Evolutionary conservation across 148 eudicot genomes (phyloP).

Genomic region (Rheum nobile): DNA sequence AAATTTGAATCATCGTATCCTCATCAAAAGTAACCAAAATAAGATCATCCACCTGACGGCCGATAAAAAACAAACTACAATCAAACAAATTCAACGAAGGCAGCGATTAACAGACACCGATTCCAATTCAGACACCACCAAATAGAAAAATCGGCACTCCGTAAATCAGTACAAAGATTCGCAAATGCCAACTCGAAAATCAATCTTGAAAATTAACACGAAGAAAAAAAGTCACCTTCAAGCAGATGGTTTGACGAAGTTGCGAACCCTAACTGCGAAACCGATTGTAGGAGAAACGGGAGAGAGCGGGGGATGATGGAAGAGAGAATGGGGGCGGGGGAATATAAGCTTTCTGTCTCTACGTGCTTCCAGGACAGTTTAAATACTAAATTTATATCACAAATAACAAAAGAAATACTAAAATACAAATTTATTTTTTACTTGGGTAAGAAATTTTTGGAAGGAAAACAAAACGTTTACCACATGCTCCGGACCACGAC

Average conservation of each 20-base stretch:
- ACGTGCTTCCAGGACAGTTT: neutral
- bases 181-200: neutral
- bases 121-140: neutral
- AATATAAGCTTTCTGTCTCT: neutral
- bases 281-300: neutral
- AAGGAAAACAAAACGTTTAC: neutral
- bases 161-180: neutral
- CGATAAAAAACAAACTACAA: neutral
- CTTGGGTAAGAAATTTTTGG: neutral
- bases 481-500: neutral
- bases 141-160: neutral
- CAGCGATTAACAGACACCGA: neutral
- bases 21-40: neutral
- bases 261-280: neutral
- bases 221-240: neutral
- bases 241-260: neutral
- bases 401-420: neutral
- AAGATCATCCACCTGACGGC: neutral
- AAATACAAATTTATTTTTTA: neutral
- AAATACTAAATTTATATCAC: neutral
- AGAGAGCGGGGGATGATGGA: neutral
- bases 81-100: neutral
- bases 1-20: neutral
- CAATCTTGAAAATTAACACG: neutral
- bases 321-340: neutral